Base-by-base conservation (phyloP, 1,284 basidiomycete species). In the Quambalaria eucalypti region DNA sequence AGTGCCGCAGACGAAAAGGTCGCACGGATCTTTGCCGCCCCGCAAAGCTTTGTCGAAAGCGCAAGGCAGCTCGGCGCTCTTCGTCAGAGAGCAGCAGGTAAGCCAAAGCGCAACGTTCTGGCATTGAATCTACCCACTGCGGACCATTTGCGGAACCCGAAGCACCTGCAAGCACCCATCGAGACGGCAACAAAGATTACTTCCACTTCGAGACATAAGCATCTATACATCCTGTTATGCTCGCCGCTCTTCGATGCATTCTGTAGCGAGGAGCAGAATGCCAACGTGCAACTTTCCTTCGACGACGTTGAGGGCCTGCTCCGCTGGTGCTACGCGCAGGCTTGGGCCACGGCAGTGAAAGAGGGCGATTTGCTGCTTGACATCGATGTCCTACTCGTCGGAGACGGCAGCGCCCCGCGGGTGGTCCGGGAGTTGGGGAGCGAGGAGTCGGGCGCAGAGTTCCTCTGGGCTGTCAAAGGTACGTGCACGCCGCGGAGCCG, bases 1-100 rank as follows among this genome's bases (percentile, higher is more conserved):
- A 70, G 68, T 50, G 73, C 71, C 8, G 69, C 69, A 12, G 73
- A 75, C 53, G 73, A 75, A 48, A 75, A 75, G 57, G 65, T 75
- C n/a, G 52, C 73, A 47, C 64, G 73, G 12, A 61, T 72, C 29
- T 75, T 75, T 58, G 55, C 60, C 23, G 69, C 71, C 25, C 68
- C 73, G 9, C 57, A 58, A 5, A 55, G 60, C 3, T 75, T 75
- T 44, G 62, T 75, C 8, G 61, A 69, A 1, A 65, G 63, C 10
- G 64, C 50, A n/a, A 14, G 12, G 28, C 50, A 33, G 16, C 50
- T 58, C 2, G 51, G 42, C 16, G 19, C 42, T 4, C 6, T 19
- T 7, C 21, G 14, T 19, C 8, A 14, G 12, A 6, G 23, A 39
- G 14, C 48, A 21, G 46, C 48, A 39, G 23, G 14, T 7, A 40